A percentile compares a stretch with the other conserved stretches of the same genome.
These are phyloP conservation scores for Colletotrichum agaves DNA, from an alignment of 2,329 filamentous ascomycete genomes.

Conservation along the genomic window DNA sequence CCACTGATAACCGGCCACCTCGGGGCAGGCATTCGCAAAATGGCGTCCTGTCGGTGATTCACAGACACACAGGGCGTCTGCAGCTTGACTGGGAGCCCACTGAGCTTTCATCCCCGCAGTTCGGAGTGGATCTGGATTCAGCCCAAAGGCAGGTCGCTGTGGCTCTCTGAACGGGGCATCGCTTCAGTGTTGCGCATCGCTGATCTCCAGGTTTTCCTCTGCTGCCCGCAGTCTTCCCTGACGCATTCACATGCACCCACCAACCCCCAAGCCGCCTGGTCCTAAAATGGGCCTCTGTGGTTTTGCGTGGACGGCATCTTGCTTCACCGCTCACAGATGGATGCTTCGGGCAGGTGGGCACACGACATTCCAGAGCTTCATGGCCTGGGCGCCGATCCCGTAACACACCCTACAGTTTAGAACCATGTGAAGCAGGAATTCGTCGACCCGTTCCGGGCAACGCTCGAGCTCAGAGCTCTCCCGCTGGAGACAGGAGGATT, in stretches of 20 bases:
- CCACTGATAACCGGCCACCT: constrained; percentile 3
- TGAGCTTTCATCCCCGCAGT: constrained; percentile 19
- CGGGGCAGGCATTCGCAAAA: neutral
- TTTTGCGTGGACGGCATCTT: neutral
- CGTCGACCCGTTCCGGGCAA: constrained; percentile 1
- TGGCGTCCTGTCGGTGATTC: neutral
- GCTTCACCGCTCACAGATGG: neutral
- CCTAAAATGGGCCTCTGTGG: neutral
- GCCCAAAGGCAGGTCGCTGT: neutral
- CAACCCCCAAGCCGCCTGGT: neutral
- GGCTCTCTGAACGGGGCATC: constrained; percentile 8
- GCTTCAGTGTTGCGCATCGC: constrained; percentile 11
- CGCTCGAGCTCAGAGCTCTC: neutral
- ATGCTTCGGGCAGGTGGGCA: constrained; percentile 32
- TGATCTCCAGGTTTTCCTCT: constrained; percentile 29
- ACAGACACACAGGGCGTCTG: neutral
- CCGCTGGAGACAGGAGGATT: neutral
- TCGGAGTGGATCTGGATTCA: constrained; percentile 24
- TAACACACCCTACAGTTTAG: neutral
- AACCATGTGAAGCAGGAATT: constrained; percentile 7
- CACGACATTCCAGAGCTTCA: constrained; percentile 15
- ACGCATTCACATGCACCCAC: constrained; percentile 21
- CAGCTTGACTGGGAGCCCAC: neutral
- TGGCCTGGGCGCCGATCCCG: neutral
- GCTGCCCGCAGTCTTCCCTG: constrained; percentile 27